Base-by-base conservation (phyloP, 2,329 filamentous ascomycete genomes). In the Pseudopyricularia javanii region DNA sequence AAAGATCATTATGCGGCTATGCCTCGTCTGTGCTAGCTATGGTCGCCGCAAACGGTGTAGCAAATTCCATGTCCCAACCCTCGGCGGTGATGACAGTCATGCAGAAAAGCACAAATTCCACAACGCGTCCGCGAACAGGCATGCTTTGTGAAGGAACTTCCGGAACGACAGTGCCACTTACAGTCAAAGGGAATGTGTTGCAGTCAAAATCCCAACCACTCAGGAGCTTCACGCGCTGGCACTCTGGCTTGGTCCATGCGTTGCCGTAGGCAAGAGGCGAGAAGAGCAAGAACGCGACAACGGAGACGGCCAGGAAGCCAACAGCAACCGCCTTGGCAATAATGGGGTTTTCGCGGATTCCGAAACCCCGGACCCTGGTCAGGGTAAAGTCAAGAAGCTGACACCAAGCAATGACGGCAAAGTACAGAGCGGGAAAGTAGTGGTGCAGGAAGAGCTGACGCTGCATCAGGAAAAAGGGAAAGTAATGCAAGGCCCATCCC, bases 391-490 rank as follows among this genome's bases (percentile, higher is more conserved):
- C 93, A 69, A 89, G 91, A 50, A 87, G 79, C 69, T 97, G 91
- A 68, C 85, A 93, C 54, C 96, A 78, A 8, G 87, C 83, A 59
- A 97, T 84, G 62, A 98, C 83, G 57, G 87, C 90, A 66, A 98
- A 98, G 73, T 95, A 95, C 14, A 98, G 80, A 2, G 93, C 93
- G 0, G 93, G 93, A 70, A 98, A 93, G 70, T 98, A 98, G 72
- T 98, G 93, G 69, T 98, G 93, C 56, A 98, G 76, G 78, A 98
- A 98, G 34, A 98, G 83, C 71, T 98, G 93, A 61, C 93, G 90
- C 66, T 93, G 83, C 93, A 98, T 97, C 54, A 98, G 79, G 74
- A 83, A 98, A 74, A 98, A 98, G 11, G 93, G 93, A 76, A 98
- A 97, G 74, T 96, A 98, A 71, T 98, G 93, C 68, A 98, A 85